Conservation (phyloP, 2,329 filamentous ascomycete genomes). For the Arthrobotrys megalospora region DNA sequence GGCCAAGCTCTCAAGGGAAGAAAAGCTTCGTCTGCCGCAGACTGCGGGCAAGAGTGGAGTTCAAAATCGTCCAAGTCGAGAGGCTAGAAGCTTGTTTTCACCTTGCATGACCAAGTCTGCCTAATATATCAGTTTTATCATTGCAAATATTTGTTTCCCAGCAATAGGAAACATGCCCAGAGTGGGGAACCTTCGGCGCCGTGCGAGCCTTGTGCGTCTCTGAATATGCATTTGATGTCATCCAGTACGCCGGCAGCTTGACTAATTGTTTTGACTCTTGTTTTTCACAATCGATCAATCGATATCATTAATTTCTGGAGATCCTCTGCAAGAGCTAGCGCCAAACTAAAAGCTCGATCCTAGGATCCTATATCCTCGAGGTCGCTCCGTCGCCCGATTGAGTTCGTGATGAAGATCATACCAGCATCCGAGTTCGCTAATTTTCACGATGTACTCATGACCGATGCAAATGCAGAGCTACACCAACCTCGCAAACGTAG, state of each 20-base stretch:
- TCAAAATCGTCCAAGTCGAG: conserved; percentile 14
- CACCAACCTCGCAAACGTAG: conserved; percentile 34
- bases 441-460: conserved; percentile 8
- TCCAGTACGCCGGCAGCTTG: background rate
- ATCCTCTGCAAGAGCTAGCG: conserved; percentile 7
- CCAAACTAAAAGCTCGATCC: background rate
- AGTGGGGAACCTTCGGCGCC: background rate
- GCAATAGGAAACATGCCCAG: background rate
- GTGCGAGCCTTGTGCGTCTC: background rate
- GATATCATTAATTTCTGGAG: background rate
- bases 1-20: conserved; percentile 1
- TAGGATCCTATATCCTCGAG: conserved; percentile 3
- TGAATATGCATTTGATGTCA: background rate
- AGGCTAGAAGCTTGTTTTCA: conserved; percentile 49
- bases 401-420: conserved; percentile 20
- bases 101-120: conserved; percentile 20
- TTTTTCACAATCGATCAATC: background rate
- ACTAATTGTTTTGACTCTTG: background rate
- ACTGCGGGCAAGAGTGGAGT: conserved; percentile 32
- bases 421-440: background rate
- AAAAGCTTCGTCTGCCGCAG: conserved; percentile 29
- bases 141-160: background rate
- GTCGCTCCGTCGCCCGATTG: background rate
- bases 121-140: conserved; percentile 19
- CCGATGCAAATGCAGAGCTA: conserved; percentile 40